Evolutionary conservation across 2,329 filamentous ascomycete genomes (phyloP), one percentile per base, ranked within the genome.

Genomic region (Neurospora sp.): DNA sequence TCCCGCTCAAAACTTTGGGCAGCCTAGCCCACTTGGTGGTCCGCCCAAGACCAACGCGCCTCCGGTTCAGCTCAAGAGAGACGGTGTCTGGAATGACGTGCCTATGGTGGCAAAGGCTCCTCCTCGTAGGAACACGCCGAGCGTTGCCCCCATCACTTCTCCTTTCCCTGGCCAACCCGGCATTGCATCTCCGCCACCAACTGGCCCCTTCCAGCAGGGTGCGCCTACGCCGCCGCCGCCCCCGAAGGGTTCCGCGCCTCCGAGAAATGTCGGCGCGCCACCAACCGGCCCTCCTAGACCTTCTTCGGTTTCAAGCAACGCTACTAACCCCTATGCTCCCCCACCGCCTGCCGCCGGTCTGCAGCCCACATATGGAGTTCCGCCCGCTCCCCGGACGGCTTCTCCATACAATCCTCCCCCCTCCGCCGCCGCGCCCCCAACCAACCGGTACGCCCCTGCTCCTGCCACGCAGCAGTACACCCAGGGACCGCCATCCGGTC

Each of bases 81-180:
- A 91, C 73, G 88, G 90, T 38, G 91, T 92, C 75, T 99, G 96
- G 96, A 99, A 99, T 75, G 96, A 99, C 79, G 91, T 96, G 68
- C 96, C 96, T 1, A 87, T 97, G 76, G 91, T 98, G 66, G 85
- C 88, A 66, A 93, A 95, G 82, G 85, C 91, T n/a, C 86, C 87
- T 15, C 86, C 90, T 28, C 89, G 94, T 74, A 88, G 90, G 77
- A 85, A 85, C 66, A 97, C 95, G 0, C 93, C 94, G 2, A 89
- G 85, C 69, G 83, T 88, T 23, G 87, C 89, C 68, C 84, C 91
- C 3, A 88, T 93, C 68, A 88, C 85, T n/a, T 88, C 91, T 19
- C 92, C 93, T 9, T 97, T 96, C 83, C 86, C 89, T 1, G 87
- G 87, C 74, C 89, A 92, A 77, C 85, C 82, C 72, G 78, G 82